Evolutionary conservation across 768 basidiomycete genomes (phyloP).

Genomic region (Amanita molliuscula): DNA sequence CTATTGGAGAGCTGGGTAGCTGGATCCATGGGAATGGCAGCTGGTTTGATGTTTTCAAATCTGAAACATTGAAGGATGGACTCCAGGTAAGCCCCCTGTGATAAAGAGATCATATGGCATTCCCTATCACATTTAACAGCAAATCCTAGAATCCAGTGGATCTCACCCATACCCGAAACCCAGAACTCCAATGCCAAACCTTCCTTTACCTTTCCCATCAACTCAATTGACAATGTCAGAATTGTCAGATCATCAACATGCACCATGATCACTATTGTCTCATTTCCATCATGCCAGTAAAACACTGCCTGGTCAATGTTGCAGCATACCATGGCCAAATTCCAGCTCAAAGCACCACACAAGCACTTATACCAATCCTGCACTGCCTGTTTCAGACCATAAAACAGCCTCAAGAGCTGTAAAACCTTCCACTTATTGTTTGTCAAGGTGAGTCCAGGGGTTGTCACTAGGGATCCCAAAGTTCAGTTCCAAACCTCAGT

Average conservation of each 20-base stretch:
- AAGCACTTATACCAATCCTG: neutral
- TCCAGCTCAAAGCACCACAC: neutral
- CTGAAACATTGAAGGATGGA: too few species aligned
- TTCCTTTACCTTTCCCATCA: neutral
- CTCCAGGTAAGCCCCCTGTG: too few species aligned
- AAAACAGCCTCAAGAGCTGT: slow-evolving; percentile 1
- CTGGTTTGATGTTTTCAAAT: too few species aligned
- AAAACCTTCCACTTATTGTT: slow-evolving; percentile 6
- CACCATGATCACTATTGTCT: neutral
- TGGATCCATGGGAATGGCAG: too few species aligned
- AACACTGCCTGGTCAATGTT: neutral
- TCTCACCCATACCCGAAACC: too few species aligned
- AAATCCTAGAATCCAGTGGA: too few species aligned
- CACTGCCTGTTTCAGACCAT: slow-evolving; percentile 7
- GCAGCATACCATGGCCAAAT: neutral
- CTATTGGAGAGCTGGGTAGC: too few species aligned
- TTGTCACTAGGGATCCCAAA: too few species aligned
- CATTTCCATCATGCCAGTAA: neutral
- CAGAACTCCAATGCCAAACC: neutral
- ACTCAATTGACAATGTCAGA: neutral
- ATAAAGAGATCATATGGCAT: too few species aligned
- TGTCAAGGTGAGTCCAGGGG: slow-evolving; percentile 11
- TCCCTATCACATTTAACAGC: too few species aligned
- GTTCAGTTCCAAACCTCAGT: too few species aligned
- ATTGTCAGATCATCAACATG: neutral